Evolutionary conservation across 2,329 filamentous ascomycete species (phyloP), one percentile per base, ranked within the genome.

Genomic region (Penicillium sclerotigenum): DNA sequence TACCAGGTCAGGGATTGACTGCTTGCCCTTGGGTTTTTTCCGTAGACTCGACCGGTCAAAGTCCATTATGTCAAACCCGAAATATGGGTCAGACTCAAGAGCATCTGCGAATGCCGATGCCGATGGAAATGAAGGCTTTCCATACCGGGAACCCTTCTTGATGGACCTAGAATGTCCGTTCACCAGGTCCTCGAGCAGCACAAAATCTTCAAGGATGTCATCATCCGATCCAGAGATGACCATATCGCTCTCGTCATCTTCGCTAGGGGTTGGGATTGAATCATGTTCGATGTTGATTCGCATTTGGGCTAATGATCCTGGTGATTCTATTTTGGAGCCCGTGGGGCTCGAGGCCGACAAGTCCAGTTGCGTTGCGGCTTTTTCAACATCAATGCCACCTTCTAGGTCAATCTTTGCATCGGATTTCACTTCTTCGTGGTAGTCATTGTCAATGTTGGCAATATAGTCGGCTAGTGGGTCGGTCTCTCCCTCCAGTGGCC

Each of bases 11-110:
- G 81, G 72, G 50, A 80, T 77, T 43, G 77, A 79, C 59, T 83
- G 82, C 14, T 80, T 79, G 41, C 84, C 85, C 71, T 89, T 90
- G 61, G 81, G 78, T 66, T 84, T 87, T 59, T 81, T 84, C 53
- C 80, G 82, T 6, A 91, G 71, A 51, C 85, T 90, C 1, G 87
- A 85, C 26, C 86, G 81, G 16, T 89, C 83, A 75, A 89, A 90
- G 66, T 96, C 90, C 87, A 94, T 93, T 42, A 95, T 79, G 67
- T 96, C 91, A 60, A 96, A 87, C 9, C 85, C 88, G 58, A 87
- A 85, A 58, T 85, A 83, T 2, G 83, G 81, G 61, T 83, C 81
- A 59, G 77, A 73, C n/a, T 85, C 82, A 2, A 86, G 73, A 0
- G 80, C 78, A 67, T 85, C 83, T 3, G 82, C 83, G 63, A 86